Conservation (phyloP, 2,329 filamentous ascomycete species). For the Colletotrichum ledebouriae region DNA sequence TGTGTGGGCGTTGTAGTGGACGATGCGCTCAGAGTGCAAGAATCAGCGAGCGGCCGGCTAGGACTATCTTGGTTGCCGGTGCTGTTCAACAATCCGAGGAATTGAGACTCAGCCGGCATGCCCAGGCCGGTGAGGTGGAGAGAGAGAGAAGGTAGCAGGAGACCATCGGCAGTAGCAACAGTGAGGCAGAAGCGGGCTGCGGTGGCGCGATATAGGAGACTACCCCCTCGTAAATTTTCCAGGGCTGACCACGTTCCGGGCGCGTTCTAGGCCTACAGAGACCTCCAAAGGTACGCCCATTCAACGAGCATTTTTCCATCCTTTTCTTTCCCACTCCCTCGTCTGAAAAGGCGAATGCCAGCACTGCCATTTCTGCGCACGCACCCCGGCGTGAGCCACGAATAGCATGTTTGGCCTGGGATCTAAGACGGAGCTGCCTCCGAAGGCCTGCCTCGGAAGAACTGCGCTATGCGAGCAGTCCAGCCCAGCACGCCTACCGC, state of each 20-base stretch:
- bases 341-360: slow-evolving; percentile 17
- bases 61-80: neutral
- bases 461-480: neutral
- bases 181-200: slow-evolving; percentile 2
- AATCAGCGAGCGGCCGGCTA: slow-evolving; percentile 3
- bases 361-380: slow-evolving; percentile 15
- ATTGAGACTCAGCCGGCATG: slow-evolving; percentile 4
- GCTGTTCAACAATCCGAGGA: slow-evolving; percentile 3
- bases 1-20: slow-evolving; percentile 20
- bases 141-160: neutral
- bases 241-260: slow-evolving; percentile 41
- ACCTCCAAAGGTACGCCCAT: slow-evolving; percentile 50
- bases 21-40: slow-evolving; percentile 16
- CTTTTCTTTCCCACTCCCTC: slow-evolving; percentile 13
- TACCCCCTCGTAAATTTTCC: slow-evolving; percentile 16
- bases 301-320: slow-evolving; percentile 34
- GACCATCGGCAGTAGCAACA: neutral
- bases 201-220: slow-evolving; percentile 21
- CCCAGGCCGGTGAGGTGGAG: neutral
- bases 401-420: slow-evolving; percentile 36
- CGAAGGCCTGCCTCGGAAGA: slow-evolving; percentile 37
- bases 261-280: slow-evolving; percentile 54
- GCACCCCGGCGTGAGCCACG: slow-evolving; percentile 27
- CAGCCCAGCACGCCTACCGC: neutral
- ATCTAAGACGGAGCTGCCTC: slow-evolving; percentile 37